Percentiles rank a stretch among this genome's conserved stretches.
Conservation (phyloP, 768 basidiomycete genomes). For the Boletus speciosus region DNA sequence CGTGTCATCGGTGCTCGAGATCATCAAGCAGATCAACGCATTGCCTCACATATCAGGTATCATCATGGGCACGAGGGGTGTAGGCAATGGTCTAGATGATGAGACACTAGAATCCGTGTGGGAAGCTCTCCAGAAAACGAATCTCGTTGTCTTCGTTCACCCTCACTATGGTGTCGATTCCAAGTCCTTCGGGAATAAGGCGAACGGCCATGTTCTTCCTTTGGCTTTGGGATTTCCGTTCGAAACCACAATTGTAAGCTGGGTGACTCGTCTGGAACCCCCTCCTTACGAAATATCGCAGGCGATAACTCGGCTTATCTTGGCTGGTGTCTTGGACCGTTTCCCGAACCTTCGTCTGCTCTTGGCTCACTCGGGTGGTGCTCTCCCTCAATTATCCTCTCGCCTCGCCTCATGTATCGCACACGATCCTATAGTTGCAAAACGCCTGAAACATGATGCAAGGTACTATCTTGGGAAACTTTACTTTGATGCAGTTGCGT, state of each 20-base stretch:
- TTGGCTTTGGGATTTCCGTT: slow-evolving; percentile 87
- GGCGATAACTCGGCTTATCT: slow-evolving; percentile 77
- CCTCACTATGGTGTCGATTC: slow-evolving; percentile 81
- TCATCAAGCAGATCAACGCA: slow-evolving; percentile 60
- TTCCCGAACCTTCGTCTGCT: slow-evolving; percentile 73
- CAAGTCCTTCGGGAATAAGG: slow-evolving; percentile 69
- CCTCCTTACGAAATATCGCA: slow-evolving; percentile 19
- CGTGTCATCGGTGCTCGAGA: slow-evolving; percentile 53
- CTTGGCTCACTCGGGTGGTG: slow-evolving; percentile 85
- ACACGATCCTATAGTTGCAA: slow-evolving; percentile 79
- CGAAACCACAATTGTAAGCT: slow-evolving; percentile 79
- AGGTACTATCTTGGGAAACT: slow-evolving; percentile 79
- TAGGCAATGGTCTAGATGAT: slow-evolving; percentile 82
- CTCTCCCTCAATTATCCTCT: slow-evolving; percentile 79
- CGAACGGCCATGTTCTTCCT: slow-evolving; percentile 86
- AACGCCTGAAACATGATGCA: slow-evolving; percentile 74
- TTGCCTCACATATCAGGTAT: slow-evolving; percentile 69
- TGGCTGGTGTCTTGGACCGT: slow-evolving; percentile 77
- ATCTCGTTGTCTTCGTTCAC: slow-evolving; percentile 78
- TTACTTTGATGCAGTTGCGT: slow-evolving; percentile 85
- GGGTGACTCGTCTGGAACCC: background rate
- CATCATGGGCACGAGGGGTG: slow-evolving; percentile 77
- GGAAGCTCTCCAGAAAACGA: slow-evolving; percentile 66
- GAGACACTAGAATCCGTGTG: slow-evolving; percentile 74
- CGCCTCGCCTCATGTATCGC: slow-evolving; percentile 80